Base-by-base conservation (phyloP, 768 basidiomycete species). In the Hygrophorus pudorinus region DNA sequence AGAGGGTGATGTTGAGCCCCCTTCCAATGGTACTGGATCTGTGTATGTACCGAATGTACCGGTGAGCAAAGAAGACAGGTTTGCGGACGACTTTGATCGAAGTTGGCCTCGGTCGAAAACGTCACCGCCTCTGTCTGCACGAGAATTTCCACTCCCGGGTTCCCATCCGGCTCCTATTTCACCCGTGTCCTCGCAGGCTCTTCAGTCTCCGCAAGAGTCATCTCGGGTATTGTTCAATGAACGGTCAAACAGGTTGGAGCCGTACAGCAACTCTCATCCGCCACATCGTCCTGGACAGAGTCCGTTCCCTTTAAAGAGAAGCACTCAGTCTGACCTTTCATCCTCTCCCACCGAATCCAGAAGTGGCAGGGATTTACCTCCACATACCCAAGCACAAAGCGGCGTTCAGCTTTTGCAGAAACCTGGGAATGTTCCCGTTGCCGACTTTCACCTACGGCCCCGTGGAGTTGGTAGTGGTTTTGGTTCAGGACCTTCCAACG, bases 191-290 rank as follows among this genome's bases (percentile, higher is more conserved):
- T 60, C 53, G 57, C 69, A 51, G 55, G 62, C 48, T 56, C 65
- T 42, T 45, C 65, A 70, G 44, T 73, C 77, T 7, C 73, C 76
- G 7, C 67, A 72, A 48, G 78, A 81, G 32, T 62, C 71, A 2
- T 72, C 84, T 28, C 76, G 86, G 33, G 81, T 81, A 1, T 70
- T 99, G n/a, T 99, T 97, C 71, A 98, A 99, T 56, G 96, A 94
- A 55, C 80, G 85, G 3, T 87, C 85, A 8, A 97, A 96, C 56
- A 75, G 80, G 50, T 64, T 97, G 45, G 94, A 98, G 61, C 86
- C 88, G 2, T 88, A 85, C 53, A 76, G 70, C 45, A 74, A 13
- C 43, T 36, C 31, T 33, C 45, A 39, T 20, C 37, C 44, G 11
- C 20, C 34, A 20, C 42, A 38, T 28, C 67, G 71, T 29, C 51